Conservation (phyloP, 75 land plant genomes). For the Cunninghamia lanceolata region DNA sequence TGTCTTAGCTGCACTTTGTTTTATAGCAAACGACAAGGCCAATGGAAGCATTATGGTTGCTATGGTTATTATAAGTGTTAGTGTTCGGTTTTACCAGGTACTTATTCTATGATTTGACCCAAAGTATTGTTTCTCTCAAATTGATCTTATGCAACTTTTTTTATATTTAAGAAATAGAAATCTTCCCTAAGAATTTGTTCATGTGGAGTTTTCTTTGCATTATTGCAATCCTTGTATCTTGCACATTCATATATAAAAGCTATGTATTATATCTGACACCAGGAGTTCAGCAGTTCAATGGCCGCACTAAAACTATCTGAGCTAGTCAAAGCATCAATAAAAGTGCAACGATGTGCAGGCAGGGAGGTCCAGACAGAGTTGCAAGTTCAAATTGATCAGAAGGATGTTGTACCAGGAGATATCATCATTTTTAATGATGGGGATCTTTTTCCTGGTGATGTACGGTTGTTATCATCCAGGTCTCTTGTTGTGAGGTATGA, state of each 20-base stretch:
- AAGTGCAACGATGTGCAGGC: slow-evolving; percentile 53
- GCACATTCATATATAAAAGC: not conserved
- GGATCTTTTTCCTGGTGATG: slow-evolving; percentile 65
- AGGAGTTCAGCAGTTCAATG: slow-evolving; percentile 57
- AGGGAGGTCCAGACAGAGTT: slow-evolving; percentile 43
- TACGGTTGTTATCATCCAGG: slow-evolving; percentile 40
- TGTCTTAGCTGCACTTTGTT: slow-evolving; percentile 47
- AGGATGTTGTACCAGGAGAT: slow-evolving; percentile 58
- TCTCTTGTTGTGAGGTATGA: slow-evolving; percentile 52
- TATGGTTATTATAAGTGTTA: slow-evolving; percentile 48
- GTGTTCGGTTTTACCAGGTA: slow-evolving; percentile 57
- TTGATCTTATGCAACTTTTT: not conserved
- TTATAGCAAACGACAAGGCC: slow-evolving; percentile 28
- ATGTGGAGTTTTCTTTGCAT: not conserved
- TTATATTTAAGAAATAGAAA: not conserved
- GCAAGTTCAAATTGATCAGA: slow-evolving; percentile 54
- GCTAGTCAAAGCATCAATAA: slow-evolving; percentile 36
- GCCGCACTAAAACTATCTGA: slow-evolving; percentile 59
- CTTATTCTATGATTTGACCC: not conserved
- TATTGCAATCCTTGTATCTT: not conserved
- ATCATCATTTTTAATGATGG: slow-evolving; percentile 49
- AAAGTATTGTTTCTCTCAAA: not conserved
- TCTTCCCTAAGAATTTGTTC: not conserved
- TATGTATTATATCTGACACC: not conserved
- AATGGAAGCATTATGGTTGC: slow-evolving; percentile 53